Evolutionary conservation across 1,284 basidiomycete genomes (phyloP).

Genomic region (Inonotus obliquus): DNA sequence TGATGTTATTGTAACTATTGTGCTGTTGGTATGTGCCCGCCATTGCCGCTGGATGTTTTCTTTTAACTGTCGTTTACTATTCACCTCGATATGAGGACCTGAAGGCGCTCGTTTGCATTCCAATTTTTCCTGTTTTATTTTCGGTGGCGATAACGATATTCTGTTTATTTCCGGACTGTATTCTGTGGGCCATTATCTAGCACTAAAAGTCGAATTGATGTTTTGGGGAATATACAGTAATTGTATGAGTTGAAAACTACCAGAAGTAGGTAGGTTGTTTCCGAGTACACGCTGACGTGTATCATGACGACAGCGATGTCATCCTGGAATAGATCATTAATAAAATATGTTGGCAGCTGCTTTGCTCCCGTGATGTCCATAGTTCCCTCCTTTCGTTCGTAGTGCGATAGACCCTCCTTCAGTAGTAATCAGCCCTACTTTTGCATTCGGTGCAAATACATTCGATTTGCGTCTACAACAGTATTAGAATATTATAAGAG

Average conservation of each 20-base stretch:
- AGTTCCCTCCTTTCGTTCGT: constrained; percentile 40
- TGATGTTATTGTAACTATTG: background rate
- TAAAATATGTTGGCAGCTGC: constrained; percentile 47
- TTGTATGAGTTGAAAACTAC: constrained; percentile 22
- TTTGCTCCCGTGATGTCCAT: constrained; percentile 45
- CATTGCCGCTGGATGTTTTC: background rate
- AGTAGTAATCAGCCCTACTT: constrained; percentile 39
- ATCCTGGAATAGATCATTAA: constrained; percentile 35
- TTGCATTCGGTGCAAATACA: constrained; percentile 25
- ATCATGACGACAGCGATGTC: constrained; percentile 40
- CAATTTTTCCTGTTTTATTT: too few relatives aligned
- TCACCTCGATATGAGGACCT: background rate
- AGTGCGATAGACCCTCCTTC: constrained; percentile 42
- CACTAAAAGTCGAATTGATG: background rate
- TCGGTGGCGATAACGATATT: too few relatives aligned
- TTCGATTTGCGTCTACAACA: constrained; percentile 10
- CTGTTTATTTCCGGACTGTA: too few relatives aligned
- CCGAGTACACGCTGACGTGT: constrained; percentile 40
- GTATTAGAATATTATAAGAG: constrained; percentile 5
- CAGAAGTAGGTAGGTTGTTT: constrained; percentile 38
- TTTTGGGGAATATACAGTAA: background rate
- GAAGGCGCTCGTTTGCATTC: background rate
- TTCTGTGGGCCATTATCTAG: too few relatives aligned
- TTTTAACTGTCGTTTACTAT: background rate
- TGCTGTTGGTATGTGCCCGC: background rate